Base-by-base conservation (phyloP, 2,329 filamentous ascomycete genomes). In the Curvularia hawaiiensis region DNA sequence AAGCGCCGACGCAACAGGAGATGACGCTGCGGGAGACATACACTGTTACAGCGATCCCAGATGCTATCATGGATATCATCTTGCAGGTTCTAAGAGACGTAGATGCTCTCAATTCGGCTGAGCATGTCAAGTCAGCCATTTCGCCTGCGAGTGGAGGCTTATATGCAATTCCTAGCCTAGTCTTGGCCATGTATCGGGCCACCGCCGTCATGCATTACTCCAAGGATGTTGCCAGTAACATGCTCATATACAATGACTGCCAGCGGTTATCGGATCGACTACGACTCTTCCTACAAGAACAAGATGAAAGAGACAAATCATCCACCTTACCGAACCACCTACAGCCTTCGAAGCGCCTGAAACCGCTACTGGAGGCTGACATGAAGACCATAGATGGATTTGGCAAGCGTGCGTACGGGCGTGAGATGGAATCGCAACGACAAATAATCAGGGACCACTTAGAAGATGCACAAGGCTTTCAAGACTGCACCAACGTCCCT, bases 11-110 rank as follows among this genome's bases (percentile, higher is more conserved):
- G 46, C 71, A 80, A 9, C 82, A 86, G 54, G 90, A 95, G 71
- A 79, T 98, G 58, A 90, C 90, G 0, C 78, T 98, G 44, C 90
- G 84, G 60, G 95, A 99, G 77, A 90, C 85, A 1, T 99, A 97
- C 75, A 90, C 88, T 57, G 90, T 97, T 50, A 97, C 94, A 0
- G 90, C 90, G 2, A 89, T 97, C 74, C 94, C 95, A 0, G 88
- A 92, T 59, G 85, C 88, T 4, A 87, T 98, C 12, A 81, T 93
- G 20, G 82, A 85, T 18, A 82, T 91, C 28, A 86, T 94, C 51
- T 79, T 81, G 85, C 60, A 79, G 47, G 73, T 79, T 8, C 70
- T 83, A 59, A 60, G 72, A 44, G 76, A 82, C 56, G 76, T 81
- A 40, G 68, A 85, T 10, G 81, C 79, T 0, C 78, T 94, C 46